Evolutionary conservation across 1,139 yeast genomes (phyloP), one percentile per base, ranked within the genome.

Genomic region (Yamadazyma epiphylla): DNA sequence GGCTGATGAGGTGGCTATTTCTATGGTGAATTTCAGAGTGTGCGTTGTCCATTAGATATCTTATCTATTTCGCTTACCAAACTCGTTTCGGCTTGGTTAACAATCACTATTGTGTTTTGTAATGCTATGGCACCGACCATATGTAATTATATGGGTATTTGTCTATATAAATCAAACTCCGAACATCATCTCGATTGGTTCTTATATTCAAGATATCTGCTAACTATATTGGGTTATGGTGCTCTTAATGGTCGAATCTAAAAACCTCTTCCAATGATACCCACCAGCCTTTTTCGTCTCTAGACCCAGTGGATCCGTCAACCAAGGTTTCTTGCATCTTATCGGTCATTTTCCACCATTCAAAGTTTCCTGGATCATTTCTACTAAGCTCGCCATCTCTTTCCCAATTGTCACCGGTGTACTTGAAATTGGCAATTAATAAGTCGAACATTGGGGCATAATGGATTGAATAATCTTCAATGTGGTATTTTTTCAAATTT

Each of bases 211-310:
- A n/a, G n/a, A n/a, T n/a, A n/a, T n/a, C n/a, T n/a, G n/a, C n/a
- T n/a, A n/a, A n/a, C n/a, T n/a, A n/a, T n/a, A n/a, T n/a, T n/a
- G n/a, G n/a, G n/a, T n/a, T n/a, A n/a, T n/a, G n/a, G n/a, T n/a
- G n/a, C n/a, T n/a, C 17, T 28, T 29, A 48, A 33, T 39, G 39
- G 30, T 55, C 62, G 35, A 41, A 52, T 31, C 64, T 47, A 37
- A 60, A 60, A 16, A 60, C 65, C 38, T 60, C 67, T 26, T 57
- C 60, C 20, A 60, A 36, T 24, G 38, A 28, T 13, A 40, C 28
- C 67, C 67, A 60, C 67, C 67, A 60, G 1, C 67, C 67, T 29
- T 51, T 54, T 20, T 39, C 39, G 30, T 60, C 67, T 22, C 55
- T 47, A 25, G 59, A 49, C 1, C 67, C 66, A 3, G 55, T 46